Evolutionary conservation across 768 basidiomycete species (phyloP).

Genomic region (Daedaleopsis sinensis): DNA sequence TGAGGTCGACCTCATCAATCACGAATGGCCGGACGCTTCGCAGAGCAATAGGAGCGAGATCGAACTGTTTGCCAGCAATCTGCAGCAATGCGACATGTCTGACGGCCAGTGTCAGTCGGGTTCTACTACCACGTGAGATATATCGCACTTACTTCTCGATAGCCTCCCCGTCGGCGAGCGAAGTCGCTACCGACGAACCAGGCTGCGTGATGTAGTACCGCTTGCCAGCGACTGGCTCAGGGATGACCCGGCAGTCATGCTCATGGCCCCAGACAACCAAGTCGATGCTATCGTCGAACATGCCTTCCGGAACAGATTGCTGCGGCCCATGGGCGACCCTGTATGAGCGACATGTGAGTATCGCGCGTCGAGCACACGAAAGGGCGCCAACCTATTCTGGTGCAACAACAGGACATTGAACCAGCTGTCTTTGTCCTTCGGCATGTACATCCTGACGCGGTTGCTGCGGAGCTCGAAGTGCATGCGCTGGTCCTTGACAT

Average conservation of each 20-base stretch:
- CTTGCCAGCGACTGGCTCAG: constrained; percentile 90
- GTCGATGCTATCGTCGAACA: constrained; percentile 95
- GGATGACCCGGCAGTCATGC: constrained; percentile 93
- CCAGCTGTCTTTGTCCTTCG: constrained; percentile 87
- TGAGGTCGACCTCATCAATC: constrained; percentile 75
- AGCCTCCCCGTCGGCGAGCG: constrained; percentile 90
- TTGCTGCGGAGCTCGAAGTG: constrained; percentile 94
- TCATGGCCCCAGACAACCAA: constrained; percentile 99
- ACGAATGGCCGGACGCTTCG: constrained; percentile 95
- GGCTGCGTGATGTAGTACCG: constrained; percentile 93
- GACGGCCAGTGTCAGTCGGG: constrained; percentile 9
- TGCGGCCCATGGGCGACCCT: constrained; percentile 96
- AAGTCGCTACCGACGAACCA: constrained; percentile 93
- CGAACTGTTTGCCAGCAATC: constrained; percentile 87
- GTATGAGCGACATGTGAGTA: neutral
- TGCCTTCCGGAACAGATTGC: constrained; percentile 91
- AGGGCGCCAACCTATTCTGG: constrained; percentile 67
- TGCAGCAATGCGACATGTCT: constrained; percentile 92
- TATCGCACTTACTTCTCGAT: constrained; percentile 74
- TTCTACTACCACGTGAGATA: neutral
- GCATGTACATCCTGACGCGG: constrained; percentile 96
- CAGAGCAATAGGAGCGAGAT: constrained; percentile 82
- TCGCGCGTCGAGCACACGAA: neutral
- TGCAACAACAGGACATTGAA: constrained; percentile 94
- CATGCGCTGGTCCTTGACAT: constrained; percentile 96